Evolutionary conservation across 1,284 basidiomycete genomes (phyloP).

Genomic region (Naganishia sp.): DNA sequence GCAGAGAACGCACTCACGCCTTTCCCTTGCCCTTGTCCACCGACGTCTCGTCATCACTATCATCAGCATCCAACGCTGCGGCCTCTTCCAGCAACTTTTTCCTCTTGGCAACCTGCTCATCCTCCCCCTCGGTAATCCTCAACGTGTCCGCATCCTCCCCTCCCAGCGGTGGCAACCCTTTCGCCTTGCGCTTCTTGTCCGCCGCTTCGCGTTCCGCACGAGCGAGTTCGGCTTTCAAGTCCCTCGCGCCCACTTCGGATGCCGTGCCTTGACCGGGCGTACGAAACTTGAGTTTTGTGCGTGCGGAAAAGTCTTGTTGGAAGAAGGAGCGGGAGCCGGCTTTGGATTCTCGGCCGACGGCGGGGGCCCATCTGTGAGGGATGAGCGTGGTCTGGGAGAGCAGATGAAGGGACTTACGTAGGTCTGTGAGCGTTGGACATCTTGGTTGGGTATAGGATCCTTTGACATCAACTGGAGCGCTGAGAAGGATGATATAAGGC

Average conservation of each 20-base stretch:
- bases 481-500: background rate
- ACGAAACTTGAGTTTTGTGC: constrained; percentile 96
- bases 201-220: constrained; percentile 77
- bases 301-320: constrained; percentile 82
- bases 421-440: constrained; percentile 55
- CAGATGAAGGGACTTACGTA: constrained; percentile 34
- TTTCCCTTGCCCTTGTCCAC: constrained; percentile 48
- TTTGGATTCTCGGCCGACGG: constrained; percentile 59
- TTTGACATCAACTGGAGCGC: background rate
- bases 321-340: constrained; percentile 85
- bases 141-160: constrained; percentile 41
- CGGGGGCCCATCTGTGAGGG: constrained; percentile 49
- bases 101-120: constrained; percentile 71
- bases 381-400: background rate
- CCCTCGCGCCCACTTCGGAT: constrained; percentile 71
- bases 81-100: constrained; percentile 79
- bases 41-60: constrained; percentile 62
- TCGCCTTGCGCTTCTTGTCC: constrained; percentile 85
- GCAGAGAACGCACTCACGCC: constrained; percentile 36
- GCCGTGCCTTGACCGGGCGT: constrained; percentile 80
- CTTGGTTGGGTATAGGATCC: constrained; percentile 10
- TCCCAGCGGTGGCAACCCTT: constrained; percentile 60
- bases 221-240: constrained; percentile 77
- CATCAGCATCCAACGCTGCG: constrained; percentile 80
- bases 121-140: constrained; percentile 57